phyloP scores from a whole-genome alignment of 176 grass and related monocot genomes.

The Bromus sterilis region DNA sequence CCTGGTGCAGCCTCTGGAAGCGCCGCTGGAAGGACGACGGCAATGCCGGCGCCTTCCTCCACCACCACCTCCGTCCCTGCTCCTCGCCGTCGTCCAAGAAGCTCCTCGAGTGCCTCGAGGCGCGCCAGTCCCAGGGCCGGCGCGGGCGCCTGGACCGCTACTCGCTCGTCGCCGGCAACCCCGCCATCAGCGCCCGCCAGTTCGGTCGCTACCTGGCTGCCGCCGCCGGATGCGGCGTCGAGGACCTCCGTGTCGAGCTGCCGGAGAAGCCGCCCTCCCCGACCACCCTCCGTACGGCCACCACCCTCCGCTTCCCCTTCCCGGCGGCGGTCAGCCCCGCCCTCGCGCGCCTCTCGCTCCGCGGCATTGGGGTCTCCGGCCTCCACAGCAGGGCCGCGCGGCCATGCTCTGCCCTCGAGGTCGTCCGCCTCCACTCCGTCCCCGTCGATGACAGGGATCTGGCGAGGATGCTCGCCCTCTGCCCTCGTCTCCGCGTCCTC shows the following conservation, averaged over 20 bases:
- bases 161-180: constrained; percentile 4
- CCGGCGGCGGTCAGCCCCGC: constrained; percentile 8
- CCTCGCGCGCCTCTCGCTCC: constrained; percentile 42
- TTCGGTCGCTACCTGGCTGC: constrained; percentile 24
- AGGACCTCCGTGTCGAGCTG: constrained; percentile 33
- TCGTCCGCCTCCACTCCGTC: constrained; percentile 32
- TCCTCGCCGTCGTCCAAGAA: background rate
- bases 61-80: constrained; percentile 1
- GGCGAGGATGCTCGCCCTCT: constrained; percentile 21
- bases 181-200: background rate
- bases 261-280: background rate
- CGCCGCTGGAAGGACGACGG: constrained; percentile 24
- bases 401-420: constrained; percentile 22
- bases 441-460: background rate
- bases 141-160: constrained; percentile 42
- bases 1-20: constrained; percentile 44
- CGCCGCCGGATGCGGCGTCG: constrained; percentile 24
- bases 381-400: background rate
- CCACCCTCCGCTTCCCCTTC: constrained; percentile 4
- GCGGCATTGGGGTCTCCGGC: background rate
- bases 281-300: background rate
- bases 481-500: constrained; percentile 44
- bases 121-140: background rate
- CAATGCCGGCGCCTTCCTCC: background rate
- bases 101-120: background rate